Base-by-base conservation (phyloP, 371 early-diverging fungal genomes). In the Mortierella sp. region DNA sequence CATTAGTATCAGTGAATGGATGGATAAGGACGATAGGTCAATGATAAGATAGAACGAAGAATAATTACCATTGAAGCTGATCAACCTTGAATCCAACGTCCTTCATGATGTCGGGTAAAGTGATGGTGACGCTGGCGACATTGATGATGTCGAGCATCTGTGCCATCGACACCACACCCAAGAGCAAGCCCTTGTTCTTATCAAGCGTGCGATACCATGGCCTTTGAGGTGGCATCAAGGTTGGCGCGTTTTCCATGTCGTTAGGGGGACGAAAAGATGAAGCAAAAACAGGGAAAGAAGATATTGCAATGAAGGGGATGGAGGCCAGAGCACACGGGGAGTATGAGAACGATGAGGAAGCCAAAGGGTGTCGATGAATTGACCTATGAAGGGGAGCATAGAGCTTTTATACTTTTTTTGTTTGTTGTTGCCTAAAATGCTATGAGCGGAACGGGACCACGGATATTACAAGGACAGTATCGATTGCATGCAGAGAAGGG, bases 61-160 rank as follows among this genome's bases (percentile, higher is more conserved):
- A 3, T 42, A 31, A 1, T 55, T 60, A 82, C 82, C 79, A 82
- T 47, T 83, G 80, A 54, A 83, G 50, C 42, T 83, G 80, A 19
- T 78, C 78, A 34, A 73, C 28, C 34, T 84, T 31, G 50, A 71
- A 84, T 1, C 79, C 78, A 6, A 84, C 79, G 26, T 84, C 81
- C 0, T 26, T 31, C 75, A 78, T 70, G 60, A 81, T 71, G 24
- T 84, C 60, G n/a, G 82, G 81, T 6, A 84, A 75, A 26, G 75
- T 70, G 44, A 84, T 79, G 42, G 68, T 84, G 52, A 84, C 77
- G 48, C 76, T 81, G 70, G 78, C 50, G 13, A 80, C 70, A 34
- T 80, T 84, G 68, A 80, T 84, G 76, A 75, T 80, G 57, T 77
- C 84, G 24, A 83, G 77, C 70, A 80, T 76, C 65, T 83, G 83